phyloP scores from a whole-genome alignment of 2,329 filamentous ascomycete species.

The Ophiostoma tasmaniense region DNA sequence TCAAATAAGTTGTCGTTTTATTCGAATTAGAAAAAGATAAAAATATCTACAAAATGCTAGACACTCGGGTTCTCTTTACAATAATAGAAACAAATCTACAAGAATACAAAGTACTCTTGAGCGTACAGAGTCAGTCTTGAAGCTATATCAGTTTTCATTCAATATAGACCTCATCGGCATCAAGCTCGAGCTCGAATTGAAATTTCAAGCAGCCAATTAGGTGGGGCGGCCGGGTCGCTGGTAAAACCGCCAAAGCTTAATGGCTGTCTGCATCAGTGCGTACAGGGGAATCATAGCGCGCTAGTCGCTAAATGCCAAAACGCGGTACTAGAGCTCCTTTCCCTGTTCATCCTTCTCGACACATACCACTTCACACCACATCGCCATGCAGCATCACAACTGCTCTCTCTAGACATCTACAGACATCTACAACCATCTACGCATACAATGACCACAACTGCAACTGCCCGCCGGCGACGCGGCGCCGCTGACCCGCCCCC shows the following conservation, averaged over 20 bases:
- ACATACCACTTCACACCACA: not conserved
- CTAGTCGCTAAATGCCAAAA: not conserved
- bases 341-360: not conserved
- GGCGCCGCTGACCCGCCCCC: not conserved
- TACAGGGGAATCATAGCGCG: not conserved
- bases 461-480: conserved; percentile 14
- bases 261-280: not conserved
- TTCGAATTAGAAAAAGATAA: not conserved
- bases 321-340: not conserved
- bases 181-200: not conserved
- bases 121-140: not conserved
- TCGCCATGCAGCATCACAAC: not conserved
- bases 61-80: not conserved
- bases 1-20: not conserved
- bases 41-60: not conserved
- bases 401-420: not conserved
- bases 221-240: not conserved
- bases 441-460: not conserved
- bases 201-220: conserved; percentile 1
- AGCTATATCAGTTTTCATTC: not conserved
- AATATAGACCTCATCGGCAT: not conserved
- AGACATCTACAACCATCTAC: not conserved
- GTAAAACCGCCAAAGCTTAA: not conserved
- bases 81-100: not conserved
- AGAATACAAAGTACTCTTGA: not conserved